Percentiles rank a stretch among this genome's conserved stretches.
Evolutionary conservation across 345 rosid genomes (phyloP).

Genomic region (Camelina sativa): DNA sequence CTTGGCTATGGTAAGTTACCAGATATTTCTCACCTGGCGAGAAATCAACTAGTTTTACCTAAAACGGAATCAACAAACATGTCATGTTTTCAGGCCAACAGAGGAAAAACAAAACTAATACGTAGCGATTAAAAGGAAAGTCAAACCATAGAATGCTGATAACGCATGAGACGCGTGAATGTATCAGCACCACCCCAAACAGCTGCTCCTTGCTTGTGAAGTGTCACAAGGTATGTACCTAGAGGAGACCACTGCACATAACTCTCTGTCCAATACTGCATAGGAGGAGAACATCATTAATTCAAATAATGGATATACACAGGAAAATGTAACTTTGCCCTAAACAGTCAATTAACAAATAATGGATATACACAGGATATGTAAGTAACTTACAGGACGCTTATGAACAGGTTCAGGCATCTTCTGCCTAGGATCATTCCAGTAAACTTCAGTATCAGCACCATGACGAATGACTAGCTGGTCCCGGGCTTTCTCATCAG

Average conservation of each 20-base stretch:
- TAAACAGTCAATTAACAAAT: constrained; percentile 14
- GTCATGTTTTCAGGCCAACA: constrained; percentile 28
- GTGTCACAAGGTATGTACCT: constrained; percentile 93
- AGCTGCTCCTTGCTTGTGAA: constrained; percentile 94
- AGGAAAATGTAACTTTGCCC: not conserved
- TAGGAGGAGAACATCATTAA: constrained; percentile 15
- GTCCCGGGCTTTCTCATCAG: constrained; percentile 92
- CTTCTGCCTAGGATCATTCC: constrained; percentile 93
- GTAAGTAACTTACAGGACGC: constrained; percentile 69
- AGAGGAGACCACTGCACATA: constrained; percentile 97
- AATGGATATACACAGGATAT: constrained; percentile 7
- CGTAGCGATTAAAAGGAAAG: not conserved
- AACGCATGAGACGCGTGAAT: constrained; percentile 88
- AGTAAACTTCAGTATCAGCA: constrained; percentile 85
- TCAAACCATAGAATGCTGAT: constrained; percentile 83
- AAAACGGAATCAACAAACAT: constrained; percentile 31
- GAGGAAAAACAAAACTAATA: not conserved
- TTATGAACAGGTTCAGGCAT: constrained; percentile 92
- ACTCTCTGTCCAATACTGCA: constrained; percentile 94
- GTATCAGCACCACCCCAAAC: constrained; percentile 96
- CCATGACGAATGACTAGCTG: constrained; percentile 94
- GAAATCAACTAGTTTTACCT: constrained; percentile 90
- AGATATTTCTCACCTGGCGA: constrained; percentile 92
- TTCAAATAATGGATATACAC: constrained; percentile 10
- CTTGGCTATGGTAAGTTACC: constrained; percentile 93